Percentiles rank a stretch among this genome's conserved stretches.
Conservation (phyloP, 139 green algal species). For the Chlorella sp. region DNA sequence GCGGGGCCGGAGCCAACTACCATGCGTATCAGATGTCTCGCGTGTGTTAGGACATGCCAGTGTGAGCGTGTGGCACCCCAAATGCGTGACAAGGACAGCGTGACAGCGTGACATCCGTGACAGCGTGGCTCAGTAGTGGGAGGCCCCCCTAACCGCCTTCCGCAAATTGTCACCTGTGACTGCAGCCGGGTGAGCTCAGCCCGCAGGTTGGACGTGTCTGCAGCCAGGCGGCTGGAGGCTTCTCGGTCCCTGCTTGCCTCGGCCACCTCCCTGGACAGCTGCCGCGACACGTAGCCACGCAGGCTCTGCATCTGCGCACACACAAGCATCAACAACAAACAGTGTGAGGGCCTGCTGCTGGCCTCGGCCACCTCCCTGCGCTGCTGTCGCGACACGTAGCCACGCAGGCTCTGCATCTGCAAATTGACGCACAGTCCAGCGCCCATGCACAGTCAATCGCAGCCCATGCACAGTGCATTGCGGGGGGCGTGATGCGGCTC, state of each 20-base stretch:
- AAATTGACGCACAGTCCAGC: not conserved
- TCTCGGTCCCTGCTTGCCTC: conserved; percentile 25
- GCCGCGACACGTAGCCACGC: conserved; percentile 59
- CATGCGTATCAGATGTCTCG: too few species aligned
- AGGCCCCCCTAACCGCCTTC: not conserved
- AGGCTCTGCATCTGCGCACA: conserved; percentile 31
- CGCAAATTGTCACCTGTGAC: not conserved
- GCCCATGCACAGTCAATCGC: not conserved
- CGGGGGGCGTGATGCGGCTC: not conserved
- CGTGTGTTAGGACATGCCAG: too few species aligned
- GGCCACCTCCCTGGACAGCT: conserved; percentile 44
- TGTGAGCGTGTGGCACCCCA: too few species aligned
- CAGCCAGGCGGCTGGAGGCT: conserved; percentile 30
- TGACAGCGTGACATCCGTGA: too few species aligned
- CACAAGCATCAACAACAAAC: not conserved
- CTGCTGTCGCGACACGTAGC: not conserved
- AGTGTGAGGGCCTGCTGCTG: not conserved
- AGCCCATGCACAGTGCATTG: not conserved
- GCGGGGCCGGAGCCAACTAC: too few species aligned
- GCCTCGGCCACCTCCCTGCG: not conserved
- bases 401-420: not conserved
- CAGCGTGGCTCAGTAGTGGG: not conserved
- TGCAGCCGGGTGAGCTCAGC: conserved; percentile 58
- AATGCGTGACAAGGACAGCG: too few species aligned
- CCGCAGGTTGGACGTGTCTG: conserved; percentile 59